Evolutionary conservation across 331 rosid species (phyloP), one percentile per base, ranked within the genome.

Genomic region (Malus hybrid): DNA sequence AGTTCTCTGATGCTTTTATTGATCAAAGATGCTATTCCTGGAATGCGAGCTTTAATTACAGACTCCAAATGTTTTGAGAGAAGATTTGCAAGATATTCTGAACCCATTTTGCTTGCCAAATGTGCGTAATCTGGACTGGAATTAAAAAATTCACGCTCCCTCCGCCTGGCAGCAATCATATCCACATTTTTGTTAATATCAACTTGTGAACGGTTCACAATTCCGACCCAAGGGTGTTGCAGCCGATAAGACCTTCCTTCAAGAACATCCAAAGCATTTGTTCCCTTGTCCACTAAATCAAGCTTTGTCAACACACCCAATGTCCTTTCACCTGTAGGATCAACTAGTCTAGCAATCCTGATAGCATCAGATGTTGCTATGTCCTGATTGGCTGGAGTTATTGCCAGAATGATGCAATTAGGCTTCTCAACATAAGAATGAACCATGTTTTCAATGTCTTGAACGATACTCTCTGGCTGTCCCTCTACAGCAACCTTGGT

Each of bases 401-500:
- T 88, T 68, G 97, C 96, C 85, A 91, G 83, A 78, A 91, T 89
- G 55, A 91, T 73, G 84, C 96, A 89, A 79, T 88, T 91, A 62
- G 91, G 97, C 97, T 93, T 91, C 68, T 80, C 91, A 77, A 91
- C 87, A 68, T 89, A 91, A 63, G 97, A 84, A 71, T 77, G 91
- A 74, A 88, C 90, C 90, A 86, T 84, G 76, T 73, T 76, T 68
- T 88, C 93, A 33, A 88, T 88, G 62, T 88, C 98, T 46, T 79
- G 86, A 85, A 91, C 96, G 76, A 93, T 79, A 80, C 85, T 87
- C 80, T 89, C 93, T 63, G 93, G 89, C 77, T 93, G 98, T 74
- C 93, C 97, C 78, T 89, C 97, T 84, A 93, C 85, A 66, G 98
- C 97, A 82, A 93, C 93, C 88, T 93, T 93, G 16, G 97, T 91